Base-by-base conservation (phyloP, 257 asterid genomes). In the Dorcoceras hygrometricum region DNA sequence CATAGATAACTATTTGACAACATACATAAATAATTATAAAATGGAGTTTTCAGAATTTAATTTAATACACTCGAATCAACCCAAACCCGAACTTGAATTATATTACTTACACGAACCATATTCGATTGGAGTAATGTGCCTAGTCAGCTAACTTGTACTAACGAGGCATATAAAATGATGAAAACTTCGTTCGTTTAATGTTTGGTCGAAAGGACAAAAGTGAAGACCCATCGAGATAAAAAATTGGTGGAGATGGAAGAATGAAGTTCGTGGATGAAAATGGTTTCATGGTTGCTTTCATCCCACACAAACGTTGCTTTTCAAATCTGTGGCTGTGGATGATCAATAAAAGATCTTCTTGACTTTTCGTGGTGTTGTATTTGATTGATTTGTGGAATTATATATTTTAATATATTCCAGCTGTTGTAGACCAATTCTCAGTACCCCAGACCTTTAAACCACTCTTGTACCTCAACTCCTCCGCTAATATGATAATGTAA, bases 291-390 rank as follows among this genome's bases (percentile, higher is more conserved):
- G 87, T 84, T 23, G 85, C 82, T 78, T 64, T 86, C 84, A 26
- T 55, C 65, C 69, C 75, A 75, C 78, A 65, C 62, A 63, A 56
- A n/a, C 48, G 14, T 46, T 22, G 59, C 39, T 67, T 43, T 43
- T 71, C 26, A 57, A 69, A 67, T 58, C 26, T 77, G 87, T 82
- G 95, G 89, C 78, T 71, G 9, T 11, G 62, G 71, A 75, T 75
- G 1, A 34, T 34, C 46, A 1, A 14, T 55, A 54, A 23, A 34
- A 65, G 27, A 67, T 50, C n/a, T 14, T 59, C 64, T 71, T 63
- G 32, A 60, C 67, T 18, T 70, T 31, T 75, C 25, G 0, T 39
- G 6, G 12, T 34, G 16, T 11, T 34, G 16, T 11, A 10, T 34
- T 34, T 0, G n/a, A 39, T 39, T 10, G 53, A 43, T 43, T 43